These are phyloP conservation scores for Cercospora zeae-maydis DNA, from an alignment of 2,329 filamentous ascomycete genomes.

Conservation along the genomic window DNA sequence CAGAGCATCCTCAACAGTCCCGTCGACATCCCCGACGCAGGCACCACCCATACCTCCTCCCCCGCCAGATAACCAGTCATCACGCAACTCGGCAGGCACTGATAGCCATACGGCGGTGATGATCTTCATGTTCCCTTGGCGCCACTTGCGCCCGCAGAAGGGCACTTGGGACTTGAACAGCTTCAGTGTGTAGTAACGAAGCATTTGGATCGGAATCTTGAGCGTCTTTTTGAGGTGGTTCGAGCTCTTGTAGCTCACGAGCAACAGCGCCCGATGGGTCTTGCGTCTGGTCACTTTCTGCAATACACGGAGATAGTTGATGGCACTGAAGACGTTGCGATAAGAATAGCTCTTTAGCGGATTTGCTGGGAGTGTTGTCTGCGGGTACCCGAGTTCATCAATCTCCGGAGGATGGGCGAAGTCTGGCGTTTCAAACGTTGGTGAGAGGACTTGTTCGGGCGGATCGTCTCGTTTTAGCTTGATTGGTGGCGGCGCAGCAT, in stretches of 20 bases:
- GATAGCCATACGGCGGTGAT: slow-evolving; percentile 96
- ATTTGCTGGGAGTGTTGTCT: slow-evolving; percentile 63
- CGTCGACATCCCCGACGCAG: slow-evolving; percentile 67
- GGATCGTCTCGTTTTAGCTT: slow-evolving; percentile 51
- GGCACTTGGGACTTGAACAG: slow-evolving; percentile 98
- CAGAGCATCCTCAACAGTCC: slow-evolving; percentile 86
- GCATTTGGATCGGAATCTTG: slow-evolving; percentile 79
- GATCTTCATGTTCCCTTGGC: slow-evolving; percentile 96
- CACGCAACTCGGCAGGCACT: slow-evolving; percentile 84
- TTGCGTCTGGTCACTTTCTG: slow-evolving; percentile 97
- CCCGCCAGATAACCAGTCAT: slow-evolving; percentile 89
- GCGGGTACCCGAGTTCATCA: slow-evolving; percentile 82
- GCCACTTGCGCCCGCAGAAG: slow-evolving; percentile 97
- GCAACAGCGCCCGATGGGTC: slow-evolving; percentile 85
- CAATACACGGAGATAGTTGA: slow-evolving; percentile 93
- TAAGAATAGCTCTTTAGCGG: slow-evolving; percentile 88
- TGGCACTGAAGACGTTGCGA: slow-evolving; percentile 90
- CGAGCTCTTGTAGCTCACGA: slow-evolving; percentile 93
- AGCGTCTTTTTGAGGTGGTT: slow-evolving; percentile 88
- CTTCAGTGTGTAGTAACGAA: slow-evolving; percentile 93
- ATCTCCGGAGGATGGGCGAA: slow-evolving; percentile 55
- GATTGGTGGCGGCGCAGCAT: slow-evolving; percentile 76
- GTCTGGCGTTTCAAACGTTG: slow-evolving; percentile 29
- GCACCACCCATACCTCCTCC: slow-evolving; percentile 39
- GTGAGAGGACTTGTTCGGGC: slow-evolving; percentile 39